Evolutionary conservation across 1,284 basidiomycete species (phyloP), one percentile per base, ranked within the genome.

Genomic region (Sphaerobolus stellatus): DNA sequence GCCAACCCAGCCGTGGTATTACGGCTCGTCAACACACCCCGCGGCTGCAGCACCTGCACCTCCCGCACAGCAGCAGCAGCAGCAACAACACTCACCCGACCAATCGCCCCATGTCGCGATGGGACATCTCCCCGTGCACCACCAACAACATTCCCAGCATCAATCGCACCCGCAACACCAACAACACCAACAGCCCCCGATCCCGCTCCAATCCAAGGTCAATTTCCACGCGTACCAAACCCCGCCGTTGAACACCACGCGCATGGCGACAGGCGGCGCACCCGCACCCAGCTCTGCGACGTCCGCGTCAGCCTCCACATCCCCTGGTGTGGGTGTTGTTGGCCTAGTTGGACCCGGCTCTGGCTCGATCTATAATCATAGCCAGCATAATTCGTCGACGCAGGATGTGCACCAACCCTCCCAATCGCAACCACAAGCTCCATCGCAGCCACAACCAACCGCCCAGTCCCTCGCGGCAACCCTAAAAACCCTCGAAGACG

Each of bases 141-240:
- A 9, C 25, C 28, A 48, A n/a, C 64, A 63, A 22, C 59, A 57
- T 36, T 52, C 60, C 48, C 56, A 57, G 22, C 62, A 65, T 16
- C 66, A 61, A 18, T 65, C 66, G 38, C 43, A 48, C 52, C 24
- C 36, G 24, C 18, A 33, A 40, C 24, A 20, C 38, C 27, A 20
- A 7, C 46, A 49, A 38, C 46, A 22, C 30, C 36, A 27, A 6
- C 46, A 25, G 27, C 33, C 36, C 11, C 47, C 28, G n/a, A 49
- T 33, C 6, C 33, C 25, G 13, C 13, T 9, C 29, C 47, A 29
- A 49, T 18, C 30, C 28, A 16, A n/a, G n/a, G n/a, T n/a, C n/a
- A n/a, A n/a, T n/a, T n/a, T n/a, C n/a, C n/a, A n/a, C n/a, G n/a
- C n/a, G n/a, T n/a, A n/a, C n/a, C n/a, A n/a, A n/a, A n/a, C n/a